phyloP scores from a whole-genome alignment of 768 basidiomycete genomes.

The Xanthoconium purpureum region DNA sequence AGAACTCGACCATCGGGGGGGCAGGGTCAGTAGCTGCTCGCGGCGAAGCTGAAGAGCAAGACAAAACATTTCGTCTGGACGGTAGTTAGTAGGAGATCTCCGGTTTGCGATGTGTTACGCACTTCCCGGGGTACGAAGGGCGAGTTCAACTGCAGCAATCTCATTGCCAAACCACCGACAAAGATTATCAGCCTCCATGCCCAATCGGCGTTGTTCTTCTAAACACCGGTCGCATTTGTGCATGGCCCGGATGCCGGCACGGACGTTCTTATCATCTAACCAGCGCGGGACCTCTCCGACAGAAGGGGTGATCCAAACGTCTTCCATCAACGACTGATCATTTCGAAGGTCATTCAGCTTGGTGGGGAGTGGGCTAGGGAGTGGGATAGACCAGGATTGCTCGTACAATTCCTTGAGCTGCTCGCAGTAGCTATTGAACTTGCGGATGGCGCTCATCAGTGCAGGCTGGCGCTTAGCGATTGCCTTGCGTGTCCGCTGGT shows the following conservation, averaged over 20 bases:
- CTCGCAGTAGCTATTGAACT: too few relatives aligned
- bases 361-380: too few relatives aligned
- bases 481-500: too few relatives aligned
- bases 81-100: neutral
- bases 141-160: neutral
- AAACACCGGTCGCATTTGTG: neutral
- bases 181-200: neutral
- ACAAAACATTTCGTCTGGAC: neutral
- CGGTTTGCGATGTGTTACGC: neutral
- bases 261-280: too few relatives aligned
- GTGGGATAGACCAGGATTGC: too few relatives aligned
- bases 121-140: neutral
- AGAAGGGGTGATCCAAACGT: too few relatives aligned
- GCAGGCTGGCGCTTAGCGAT: too few relatives aligned
- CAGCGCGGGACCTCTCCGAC: too few relatives aligned
- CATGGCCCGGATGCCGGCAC: neutral
- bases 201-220: neutral
- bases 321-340: too few relatives aligned
- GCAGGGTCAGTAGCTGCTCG: neutral
- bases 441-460: too few relatives aligned
- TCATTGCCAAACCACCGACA: neutral
- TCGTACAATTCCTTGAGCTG: too few relatives aligned
- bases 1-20: neutral
- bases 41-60: neutral
- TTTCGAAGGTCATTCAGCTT: too few relatives aligned